A percentile compares a stretch with the other conserved stretches of the same genome.
Evolutionary conservation across 2,329 filamentous ascomycete genomes (phyloP).

Genomic region (Huntiella bhutanensis): DNA sequence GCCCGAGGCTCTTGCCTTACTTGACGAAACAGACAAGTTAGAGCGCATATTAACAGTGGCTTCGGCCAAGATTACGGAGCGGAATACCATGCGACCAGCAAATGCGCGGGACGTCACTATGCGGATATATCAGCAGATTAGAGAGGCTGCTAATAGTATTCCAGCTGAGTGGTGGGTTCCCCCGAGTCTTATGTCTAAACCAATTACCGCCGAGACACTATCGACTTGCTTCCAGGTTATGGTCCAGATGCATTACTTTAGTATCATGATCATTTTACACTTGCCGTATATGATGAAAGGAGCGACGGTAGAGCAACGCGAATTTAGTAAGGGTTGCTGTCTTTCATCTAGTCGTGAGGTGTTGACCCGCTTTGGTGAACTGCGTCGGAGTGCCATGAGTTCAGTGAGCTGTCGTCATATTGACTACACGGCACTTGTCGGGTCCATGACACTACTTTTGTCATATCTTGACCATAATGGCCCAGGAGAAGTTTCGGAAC

Average conservation of each 20-base stretch:
- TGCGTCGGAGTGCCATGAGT: conserved; percentile 23
- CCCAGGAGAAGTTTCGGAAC: background rate
- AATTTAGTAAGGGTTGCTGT: conserved; percentile 28
- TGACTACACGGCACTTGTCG: conserved; percentile 33
- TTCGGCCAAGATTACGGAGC: conserved; percentile 26
- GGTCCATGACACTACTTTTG: conserved; percentile 30
- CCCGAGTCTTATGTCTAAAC: conserved; percentile 16
- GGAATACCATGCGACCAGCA: conserved; percentile 19
- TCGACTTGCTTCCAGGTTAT: conserved; percentile 25
- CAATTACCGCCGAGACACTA: conserved; percentile 27
- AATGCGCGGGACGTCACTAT: conserved; percentile 23
- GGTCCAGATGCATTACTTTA: conserved; percentile 31
- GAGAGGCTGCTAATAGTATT: conserved; percentile 23
- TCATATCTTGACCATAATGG: conserved; percentile 26
- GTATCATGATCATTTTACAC: conserved; percentile 32
- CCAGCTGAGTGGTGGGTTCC: conserved; percentile 29
- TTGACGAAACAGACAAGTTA: conserved; percentile 24
- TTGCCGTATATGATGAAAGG: conserved; percentile 34
- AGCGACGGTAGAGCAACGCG: conserved; percentile 21
- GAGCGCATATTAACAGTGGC: conserved; percentile 26
- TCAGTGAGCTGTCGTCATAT: conserved; percentile 26
- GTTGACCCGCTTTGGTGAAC: conserved; percentile 28
- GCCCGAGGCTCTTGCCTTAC: conserved; percentile 15
- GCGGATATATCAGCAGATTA: conserved; percentile 29
- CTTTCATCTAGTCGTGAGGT: conserved; percentile 32